These are phyloP conservation scores for Sphaerostilbella broomeana DNA, from an alignment of 2,329 filamentous ascomycete species.

Conservation along the genomic window DNA sequence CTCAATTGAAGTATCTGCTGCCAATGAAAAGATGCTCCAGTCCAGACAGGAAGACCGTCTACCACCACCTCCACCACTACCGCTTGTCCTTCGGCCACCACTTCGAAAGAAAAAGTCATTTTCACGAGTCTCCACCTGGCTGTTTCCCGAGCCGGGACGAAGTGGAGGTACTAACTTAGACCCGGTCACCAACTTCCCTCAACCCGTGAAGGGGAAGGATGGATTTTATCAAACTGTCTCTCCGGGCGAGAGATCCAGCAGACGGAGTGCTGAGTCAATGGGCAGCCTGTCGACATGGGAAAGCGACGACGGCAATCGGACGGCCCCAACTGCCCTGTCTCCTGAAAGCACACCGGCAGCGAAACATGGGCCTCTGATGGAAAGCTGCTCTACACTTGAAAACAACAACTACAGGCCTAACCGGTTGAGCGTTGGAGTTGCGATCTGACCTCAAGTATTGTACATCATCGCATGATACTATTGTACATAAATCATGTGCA, in stretches of 20 bases:
- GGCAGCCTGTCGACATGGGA: slow-evolving; percentile 47
- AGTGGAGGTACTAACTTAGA: slow-evolving; percentile 38
- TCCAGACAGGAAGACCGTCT: slow-evolving; percentile 26
- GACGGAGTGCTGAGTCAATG: slow-evolving; percentile 38
- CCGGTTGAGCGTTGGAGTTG: slow-evolving; percentile 23
- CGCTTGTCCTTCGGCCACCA: slow-evolving; percentile 52
- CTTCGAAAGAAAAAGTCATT: slow-evolving; percentile 62
- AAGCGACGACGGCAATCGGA: slow-evolving; percentile 38
- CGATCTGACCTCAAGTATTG: slow-evolving; percentile 20
- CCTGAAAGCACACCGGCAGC: slow-evolving; percentile 38
- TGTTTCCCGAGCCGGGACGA: slow-evolving; percentile 39
- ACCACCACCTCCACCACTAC: slow-evolving; percentile 48
- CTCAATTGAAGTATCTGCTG: slow-evolving; percentile 23
- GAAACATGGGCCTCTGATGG: slow-evolving; percentile 34
- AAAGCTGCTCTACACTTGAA: slow-evolving; percentile 28
- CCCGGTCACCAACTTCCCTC: slow-evolving; percentile 49
- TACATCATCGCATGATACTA: slow-evolving; percentile 4
- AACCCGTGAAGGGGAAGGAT: slow-evolving; percentile 43
- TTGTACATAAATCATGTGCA: slow-evolving; percentile 14
- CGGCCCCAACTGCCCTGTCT: slow-evolving; percentile 43
- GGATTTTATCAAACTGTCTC: slow-evolving; percentile 55
- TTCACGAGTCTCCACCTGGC: slow-evolving; percentile 54
- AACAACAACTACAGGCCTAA: slow-evolving; percentile 16
- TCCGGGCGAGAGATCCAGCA: slow-evolving; percentile 24
- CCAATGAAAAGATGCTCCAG: slow-evolving; percentile 22